Percentiles rank a stretch among this genome's conserved stretches.
Evolutionary conservation across 2,329 filamentous ascomycete species (phyloP).

Genomic region (Knufia petricola): DNA sequence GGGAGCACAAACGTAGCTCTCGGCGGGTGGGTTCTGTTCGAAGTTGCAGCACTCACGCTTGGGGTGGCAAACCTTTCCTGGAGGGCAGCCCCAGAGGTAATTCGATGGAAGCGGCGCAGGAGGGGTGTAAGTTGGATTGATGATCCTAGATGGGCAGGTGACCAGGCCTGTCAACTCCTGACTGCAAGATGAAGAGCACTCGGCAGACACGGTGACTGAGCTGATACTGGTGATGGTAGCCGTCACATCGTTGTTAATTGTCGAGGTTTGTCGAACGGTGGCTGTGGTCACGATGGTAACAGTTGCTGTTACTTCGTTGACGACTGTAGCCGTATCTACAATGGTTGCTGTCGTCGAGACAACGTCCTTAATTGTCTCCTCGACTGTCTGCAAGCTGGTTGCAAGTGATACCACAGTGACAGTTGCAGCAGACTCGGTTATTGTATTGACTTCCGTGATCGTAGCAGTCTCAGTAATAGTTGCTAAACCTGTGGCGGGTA

Average conservation of each 20-base stretch:
- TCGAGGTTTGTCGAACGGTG: not conserved
- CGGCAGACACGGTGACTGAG: not conserved
- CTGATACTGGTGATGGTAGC: not conserved
- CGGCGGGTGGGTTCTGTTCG: constrained; percentile 31
- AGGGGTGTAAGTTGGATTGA: constrained; percentile 28
- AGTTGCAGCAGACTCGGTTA: too few species aligned
- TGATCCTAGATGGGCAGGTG: constrained; percentile 25
- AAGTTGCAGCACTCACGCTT: constrained; percentile 31
- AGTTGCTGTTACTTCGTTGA: not conserved
- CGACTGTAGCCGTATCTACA: not conserved
- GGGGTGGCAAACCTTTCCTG: constrained; percentile 35
- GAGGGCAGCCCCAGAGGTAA: constrained; percentile 36
- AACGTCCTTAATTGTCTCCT: not conserved
- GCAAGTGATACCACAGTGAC: too few species aligned
- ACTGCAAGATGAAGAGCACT: not conserved
- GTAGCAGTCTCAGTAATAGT: too few species aligned
- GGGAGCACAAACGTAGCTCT: constrained; percentile 31
- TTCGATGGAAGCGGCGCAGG: constrained; percentile 23
- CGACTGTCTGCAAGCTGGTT: not conserved
- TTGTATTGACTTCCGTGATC: too few species aligned
- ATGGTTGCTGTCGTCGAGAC: not conserved
- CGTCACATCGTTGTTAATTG: too few species aligned
- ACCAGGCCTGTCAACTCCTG: constrained; percentile 12
- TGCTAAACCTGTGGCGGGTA: too few species aligned
- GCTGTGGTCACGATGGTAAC: not conserved